Evolutionary conservation across 225 moss, liverwort and hornwort species (phyloP).

Genomic region (Antitrichia curtipendula): DNA sequence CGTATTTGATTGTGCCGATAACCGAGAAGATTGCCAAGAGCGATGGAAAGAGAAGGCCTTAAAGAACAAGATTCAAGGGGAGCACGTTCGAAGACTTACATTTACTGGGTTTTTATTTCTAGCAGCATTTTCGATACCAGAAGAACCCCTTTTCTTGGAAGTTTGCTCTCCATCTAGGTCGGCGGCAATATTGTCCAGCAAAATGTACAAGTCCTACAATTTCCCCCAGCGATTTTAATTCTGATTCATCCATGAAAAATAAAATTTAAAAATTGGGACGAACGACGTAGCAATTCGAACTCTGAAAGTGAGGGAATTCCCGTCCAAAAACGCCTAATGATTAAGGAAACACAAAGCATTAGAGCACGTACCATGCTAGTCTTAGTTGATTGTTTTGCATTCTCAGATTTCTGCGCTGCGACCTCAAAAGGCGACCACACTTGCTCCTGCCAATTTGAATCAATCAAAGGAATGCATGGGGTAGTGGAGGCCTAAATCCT

Average conservation of each 20-base stretch:
- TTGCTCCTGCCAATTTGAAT: constrained; percentile 22
- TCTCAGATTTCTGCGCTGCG: not conserved
- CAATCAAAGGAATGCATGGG: not conserved
- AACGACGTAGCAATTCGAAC: not conserved
- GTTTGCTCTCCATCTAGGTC: constrained; percentile 15
- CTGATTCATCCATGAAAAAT: not conserved
- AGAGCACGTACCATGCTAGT: constrained; percentile 1
- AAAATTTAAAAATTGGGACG: not conserved
- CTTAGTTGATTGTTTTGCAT: not conserved
- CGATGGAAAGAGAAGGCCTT: not conserved
- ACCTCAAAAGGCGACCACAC: constrained; percentile 45
- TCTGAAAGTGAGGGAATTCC: not conserved
- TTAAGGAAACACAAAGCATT: not conserved
- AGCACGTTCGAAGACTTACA: constrained; percentile 1
- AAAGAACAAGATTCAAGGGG: not conserved
- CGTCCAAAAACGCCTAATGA: not conserved
- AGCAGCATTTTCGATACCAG: not conserved
- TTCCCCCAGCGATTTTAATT: not conserved
- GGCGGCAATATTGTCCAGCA: constrained; percentile 22
- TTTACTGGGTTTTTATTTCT: constrained; percentile 1
- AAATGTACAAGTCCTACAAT: constrained; percentile 29
- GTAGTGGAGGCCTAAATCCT: not conserved
- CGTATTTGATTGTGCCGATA: not conserved
- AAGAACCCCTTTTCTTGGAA: constrained; percentile 8
- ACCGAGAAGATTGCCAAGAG: not conserved